Conservation (phyloP, 331 rosid species). For the Pyracantha coccinea region DNA sequence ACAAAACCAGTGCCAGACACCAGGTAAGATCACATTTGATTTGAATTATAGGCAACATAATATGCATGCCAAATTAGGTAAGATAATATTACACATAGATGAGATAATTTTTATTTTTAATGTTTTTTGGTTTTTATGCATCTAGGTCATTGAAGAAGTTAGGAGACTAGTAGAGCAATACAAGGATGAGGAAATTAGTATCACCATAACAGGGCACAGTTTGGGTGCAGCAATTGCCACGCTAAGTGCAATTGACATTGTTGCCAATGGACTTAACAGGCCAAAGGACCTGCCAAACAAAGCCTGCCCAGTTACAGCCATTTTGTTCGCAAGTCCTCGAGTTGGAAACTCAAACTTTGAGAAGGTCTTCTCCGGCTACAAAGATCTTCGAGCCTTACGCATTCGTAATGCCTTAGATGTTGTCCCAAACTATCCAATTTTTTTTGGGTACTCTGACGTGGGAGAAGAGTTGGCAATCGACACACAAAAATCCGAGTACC, state of each 20-base stretch:
- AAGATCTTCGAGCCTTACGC: slow-evolving; percentile 31
- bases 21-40: slow-evolving; percentile 21
- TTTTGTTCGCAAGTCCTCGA: slow-evolving; percentile 46
- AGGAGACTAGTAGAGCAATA: slow-evolving; percentile 35
- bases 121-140: neutral
- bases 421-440: slow-evolving; percentile 43
- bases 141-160: slow-evolving; percentile 34
- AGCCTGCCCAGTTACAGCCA: slow-evolving; percentile 43
- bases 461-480: slow-evolving; percentile 54
- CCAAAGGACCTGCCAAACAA: slow-evolving; percentile 20
- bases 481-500: slow-evolving; percentile 30
- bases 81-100: neutral
- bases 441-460: slow-evolving; percentile 33
- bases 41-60: neutral
- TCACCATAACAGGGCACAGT: slow-evolving; percentile 54
- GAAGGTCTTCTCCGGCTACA: slow-evolving; percentile 15
- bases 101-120: no score
- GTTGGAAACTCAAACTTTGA: slow-evolving; percentile 47
- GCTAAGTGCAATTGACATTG: slow-evolving; percentile 51
- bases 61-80: neutral
- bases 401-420: slow-evolving; percentile 39
- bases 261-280: slow-evolving; percentile 31
- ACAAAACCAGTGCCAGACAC: slow-evolving; percentile 34
- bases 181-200: slow-evolving; percentile 61
- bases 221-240: slow-evolving; percentile 60